Evolutionary conservation across 257 asterid species (phyloP), one percentile per base, ranked within the genome.

Genomic region (Gentiana straminea): DNA sequence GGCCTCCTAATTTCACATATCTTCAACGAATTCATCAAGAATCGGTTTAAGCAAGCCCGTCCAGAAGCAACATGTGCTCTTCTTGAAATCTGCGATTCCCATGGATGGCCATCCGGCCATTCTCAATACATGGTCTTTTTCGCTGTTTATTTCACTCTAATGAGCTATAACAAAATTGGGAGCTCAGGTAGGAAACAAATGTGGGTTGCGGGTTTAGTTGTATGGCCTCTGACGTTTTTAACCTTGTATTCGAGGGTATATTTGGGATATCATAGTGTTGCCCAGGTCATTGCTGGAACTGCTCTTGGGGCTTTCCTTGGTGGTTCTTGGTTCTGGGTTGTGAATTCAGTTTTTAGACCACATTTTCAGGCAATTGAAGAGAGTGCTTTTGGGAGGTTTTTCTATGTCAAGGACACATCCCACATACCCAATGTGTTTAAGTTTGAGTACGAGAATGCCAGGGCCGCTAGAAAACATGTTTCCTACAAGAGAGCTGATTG

Each of bases 91-190:
- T 91, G 98, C 72, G 98, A 91, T 69, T 86, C 98, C 0, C 95
- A 84, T 70, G 96, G 98, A 35, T 91, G 98, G 98, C 98, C 98
- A 35, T 90, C 98, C 34, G 86, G 98, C 70, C 96, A 90, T 49
- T 79, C 95, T 3, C 98, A 90, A 63, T 90, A 86, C 74, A 84
- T 82, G 95, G 76, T 82, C 70, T 90, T 90, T 53, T 86, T 90
- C 73, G 85, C 96, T 0, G 70, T 80, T 13, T 91, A 86, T 64
- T 57, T 79, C 38, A 79, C 96, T 32, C 74, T 91, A 1, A 39
- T 91, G 66, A 79, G 92, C 0, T 53, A 78, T 34, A 63, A 69
- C 49, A 71, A 66, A 38, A 65, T 84, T 3, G 98, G 95, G 52
- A 59, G 70, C 55, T 13, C 86, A 59, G 66, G 67, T 32, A 73